Base-by-base conservation (phyloP, 2,329 filamentous ascomycete genomes). In the Colletotrichum sojae region DNA sequence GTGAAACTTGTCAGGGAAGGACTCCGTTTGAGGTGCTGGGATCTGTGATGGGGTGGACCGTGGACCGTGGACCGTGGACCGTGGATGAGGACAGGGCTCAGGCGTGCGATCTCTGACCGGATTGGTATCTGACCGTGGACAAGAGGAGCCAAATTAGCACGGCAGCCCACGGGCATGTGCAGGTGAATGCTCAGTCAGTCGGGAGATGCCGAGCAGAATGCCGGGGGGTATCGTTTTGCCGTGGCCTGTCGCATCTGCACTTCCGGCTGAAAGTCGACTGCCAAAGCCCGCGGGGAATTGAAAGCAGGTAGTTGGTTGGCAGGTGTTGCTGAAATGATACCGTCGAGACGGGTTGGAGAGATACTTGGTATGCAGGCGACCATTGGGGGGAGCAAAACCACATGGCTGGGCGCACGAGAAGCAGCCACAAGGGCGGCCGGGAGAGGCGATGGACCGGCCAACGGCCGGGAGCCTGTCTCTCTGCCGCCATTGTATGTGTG, bases 1-100 rank as follows among this genome's bases (percentile, higher is more conserved):
- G 77, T 82, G 80, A 82, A 82, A 83, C 80, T 73, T 72, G 73
- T 75, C 73, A 71, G 72, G 72, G 73, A 67, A 69, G 73, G 73
- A 73, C 71, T 71, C 74, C 67, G 67, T 70, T 70, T 70, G 67
- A 70, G 46, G 53, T 43, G 58, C 63, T 54, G 57, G 67, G 67
- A 70, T 70, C 56, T 66, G 67, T 69, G 54, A 61, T 65, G 62
- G 67, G 43, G 67, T 69, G 67, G 62, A 56, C 63, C 67, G 66
- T 60, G 66, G 36, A 46, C 43, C 4, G 18, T 46, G 43, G 16
- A 16, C 43, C 43, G 53, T 63, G 61, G 53, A 18, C 62, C 62
- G 48, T 59, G 62, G 22, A 66, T 60, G 57, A 45, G 57, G 57
- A 68, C 63, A 58, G 67, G 71, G 71, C 67, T 69, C 70, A 67